A percentile compares a stretch with the other conserved stretches of the same genome.
Evolutionary conservation across 1,284 basidiomycete species (phyloP).

Genomic region (Papiliotrema flavescens): DNA sequence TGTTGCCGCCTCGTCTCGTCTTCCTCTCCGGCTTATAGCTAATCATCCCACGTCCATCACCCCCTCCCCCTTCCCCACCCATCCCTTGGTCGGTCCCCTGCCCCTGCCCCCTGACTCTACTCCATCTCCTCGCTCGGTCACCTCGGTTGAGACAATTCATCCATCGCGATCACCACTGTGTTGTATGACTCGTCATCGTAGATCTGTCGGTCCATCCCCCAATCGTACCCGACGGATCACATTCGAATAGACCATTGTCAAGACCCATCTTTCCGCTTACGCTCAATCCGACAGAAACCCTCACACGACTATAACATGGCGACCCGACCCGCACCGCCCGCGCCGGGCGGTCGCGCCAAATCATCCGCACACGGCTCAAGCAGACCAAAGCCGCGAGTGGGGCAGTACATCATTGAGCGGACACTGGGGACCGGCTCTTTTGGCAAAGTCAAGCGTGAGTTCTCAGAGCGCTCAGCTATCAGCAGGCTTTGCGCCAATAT

Average conservation of each 20-base stretch:
- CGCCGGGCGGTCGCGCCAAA: constrained; percentile 22
- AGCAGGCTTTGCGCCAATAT: neutral
- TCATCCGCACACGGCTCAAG: neutral
- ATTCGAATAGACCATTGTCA: too few relatives aligned
- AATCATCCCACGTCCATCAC: neutral
- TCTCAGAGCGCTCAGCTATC: neutral
- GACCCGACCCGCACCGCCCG: constrained; percentile 41
- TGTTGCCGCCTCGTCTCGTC: neutral
- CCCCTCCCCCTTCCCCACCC: neutral
- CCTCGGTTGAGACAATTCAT: too few relatives aligned
- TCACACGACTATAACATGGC: constrained; percentile 25
- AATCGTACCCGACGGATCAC: too few relatives aligned
- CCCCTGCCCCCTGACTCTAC: neutral
- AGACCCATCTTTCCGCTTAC: too few relatives aligned
- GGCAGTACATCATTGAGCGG: constrained; percentile 52
- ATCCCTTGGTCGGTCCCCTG: too few relatives aligned
- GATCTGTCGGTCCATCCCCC: too few relatives aligned
- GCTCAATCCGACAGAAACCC: neutral
- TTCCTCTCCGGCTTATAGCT: neutral
- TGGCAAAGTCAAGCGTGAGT: constrained; percentile 95
- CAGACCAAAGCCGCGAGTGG: constrained; percentile 42
- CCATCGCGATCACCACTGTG: too few relatives aligned
- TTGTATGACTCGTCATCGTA: too few relatives aligned
- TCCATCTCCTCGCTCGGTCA: too few relatives aligned
- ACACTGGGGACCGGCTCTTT: constrained; percentile 74